These are phyloP conservation scores for Trichosanthes truncata DNA, from an alignment of 306 rosid genomes.

Conservation along the genomic window DNA sequence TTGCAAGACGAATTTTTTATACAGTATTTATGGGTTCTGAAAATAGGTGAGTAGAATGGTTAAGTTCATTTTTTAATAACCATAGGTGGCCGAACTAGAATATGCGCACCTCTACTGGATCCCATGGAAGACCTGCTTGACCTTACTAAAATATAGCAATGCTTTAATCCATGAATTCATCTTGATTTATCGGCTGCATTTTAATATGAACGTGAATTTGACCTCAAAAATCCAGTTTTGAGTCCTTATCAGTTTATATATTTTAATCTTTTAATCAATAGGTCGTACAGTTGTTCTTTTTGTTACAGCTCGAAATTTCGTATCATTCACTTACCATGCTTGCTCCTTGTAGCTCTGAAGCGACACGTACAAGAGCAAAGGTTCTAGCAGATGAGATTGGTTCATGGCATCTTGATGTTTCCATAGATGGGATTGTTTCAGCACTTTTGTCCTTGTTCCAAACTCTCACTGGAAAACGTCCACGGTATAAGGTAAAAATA, in stretches of 20 bases:
- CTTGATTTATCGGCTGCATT: neutral
- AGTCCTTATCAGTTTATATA: neutral
- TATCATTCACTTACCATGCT: neutral
- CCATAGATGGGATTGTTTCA: constrained; percentile 71
- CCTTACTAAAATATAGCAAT: neutral
- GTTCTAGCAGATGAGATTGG: constrained; percentile 80
- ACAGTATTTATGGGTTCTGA: constrained; percentile 95
- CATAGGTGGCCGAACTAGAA: neutral
- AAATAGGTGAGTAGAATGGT: constrained; percentile 48
- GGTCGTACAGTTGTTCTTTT: neutral
- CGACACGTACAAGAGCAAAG: constrained; percentile 64
- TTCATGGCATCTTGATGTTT: constrained; percentile 90
- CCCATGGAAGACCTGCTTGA: neutral
- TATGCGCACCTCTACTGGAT: neutral
- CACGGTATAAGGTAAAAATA: constrained; percentile 59
- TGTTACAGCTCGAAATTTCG: neutral
- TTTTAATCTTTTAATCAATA: neutral
- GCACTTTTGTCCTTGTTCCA: constrained; percentile 65
- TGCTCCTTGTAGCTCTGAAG: constrained; percentile 61
- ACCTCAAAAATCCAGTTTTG: neutral
- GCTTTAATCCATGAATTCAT: neutral
- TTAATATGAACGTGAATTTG: neutral
- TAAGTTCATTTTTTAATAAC: neutral
- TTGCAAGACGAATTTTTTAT: constrained; percentile 77
- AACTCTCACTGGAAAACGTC: constrained; percentile 72